A percentile compares a stretch with the other conserved stretches of the same genome.
These are phyloP conservation scores for Vaccinium macrocarpon DNA, from an alignment of 148 eudicot genomes.

Conservation along the genomic window DNA sequence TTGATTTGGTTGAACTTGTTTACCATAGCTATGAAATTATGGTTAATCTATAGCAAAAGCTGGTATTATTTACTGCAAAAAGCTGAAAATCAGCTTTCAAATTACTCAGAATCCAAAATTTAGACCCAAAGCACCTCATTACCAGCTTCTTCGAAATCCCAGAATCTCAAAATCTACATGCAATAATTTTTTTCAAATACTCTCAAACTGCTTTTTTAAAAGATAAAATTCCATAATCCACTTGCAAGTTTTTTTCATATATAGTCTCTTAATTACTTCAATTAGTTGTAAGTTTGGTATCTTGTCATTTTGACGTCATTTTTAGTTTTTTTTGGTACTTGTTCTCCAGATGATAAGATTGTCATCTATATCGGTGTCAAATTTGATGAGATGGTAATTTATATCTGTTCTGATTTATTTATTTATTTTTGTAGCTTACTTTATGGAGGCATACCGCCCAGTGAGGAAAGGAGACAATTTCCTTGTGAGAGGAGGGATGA, in stretches of 20 bases:
- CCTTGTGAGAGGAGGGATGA: constrained; percentile 49
- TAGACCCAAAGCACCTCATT: neutral
- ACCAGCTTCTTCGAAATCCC: neutral
- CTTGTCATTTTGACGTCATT: neutral
- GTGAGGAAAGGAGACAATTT: constrained; percentile 47
- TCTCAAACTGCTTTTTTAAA: neutral
- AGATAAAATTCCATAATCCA: neutral
- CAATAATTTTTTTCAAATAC: neutral
- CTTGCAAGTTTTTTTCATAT: neutral
- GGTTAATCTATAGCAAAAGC: neutral
- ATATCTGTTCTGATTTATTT: neutral
- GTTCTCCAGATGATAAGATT: neutral
- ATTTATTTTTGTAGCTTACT: constrained; percentile 28
- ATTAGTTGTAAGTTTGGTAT: neutral
- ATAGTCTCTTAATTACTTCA: neutral
- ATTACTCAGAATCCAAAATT: neutral
- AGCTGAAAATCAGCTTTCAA: neutral
- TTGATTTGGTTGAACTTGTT: neutral
- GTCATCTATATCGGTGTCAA: neutral
- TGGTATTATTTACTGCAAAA: neutral
- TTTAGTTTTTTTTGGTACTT: neutral
- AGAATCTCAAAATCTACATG: neutral
- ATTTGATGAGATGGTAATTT: neutral
- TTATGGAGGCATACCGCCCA: constrained; percentile 41
- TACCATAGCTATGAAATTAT: neutral